Base-by-base conservation (phyloP, 2,329 filamentous ascomycete species). In the Mycogone perniciosa region DNA sequence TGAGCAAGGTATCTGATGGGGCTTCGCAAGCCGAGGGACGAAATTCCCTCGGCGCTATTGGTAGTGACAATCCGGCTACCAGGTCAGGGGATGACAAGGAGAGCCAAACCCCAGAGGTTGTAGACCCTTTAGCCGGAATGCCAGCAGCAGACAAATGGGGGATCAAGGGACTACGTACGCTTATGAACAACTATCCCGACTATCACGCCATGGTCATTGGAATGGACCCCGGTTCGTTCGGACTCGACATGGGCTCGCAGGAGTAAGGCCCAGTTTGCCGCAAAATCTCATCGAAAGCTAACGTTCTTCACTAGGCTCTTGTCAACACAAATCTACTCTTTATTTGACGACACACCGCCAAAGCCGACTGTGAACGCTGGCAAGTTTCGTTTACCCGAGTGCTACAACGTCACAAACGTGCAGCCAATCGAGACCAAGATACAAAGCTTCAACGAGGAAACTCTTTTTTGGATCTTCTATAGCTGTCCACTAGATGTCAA, bases 381-480 rank as follows among this genome's bases (percentile, higher is more conserved):
- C 26, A 78, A 76, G 50, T 81, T 78, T 55, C 74, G 73, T 9
- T 66, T 85, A 31, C 82, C 82, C 0, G 82, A 86, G 42, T 86
- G 82, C 65, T 86, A 86, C 61, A 78, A 76, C 48, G 82, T 86
- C 33, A 81, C 76, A 54, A 86, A 86, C 54, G 80, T 84, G 29
- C 80, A 83, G 56, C 75, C 80, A 3, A 76, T 86, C 47, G 80
- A 85, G 54, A 80, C 75, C 58, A 85, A 85, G 65, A 82, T 85
- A 44, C 72, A 73, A 38, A 84, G 77, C 56, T 85, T 86, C 66
- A 85, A 84, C 57, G 82, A 86, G 56, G 82, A 86, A 65, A 84
- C 82, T 0, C 67, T 86, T 44, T 81, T 86, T 65, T 84, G 80
- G 76, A 85, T 86, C 56, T 86, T 86, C 61, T 85, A 86, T 65